Conservation (phyloP, 73 alveolate species). For the Tetrahymena thermophila region DNA sequence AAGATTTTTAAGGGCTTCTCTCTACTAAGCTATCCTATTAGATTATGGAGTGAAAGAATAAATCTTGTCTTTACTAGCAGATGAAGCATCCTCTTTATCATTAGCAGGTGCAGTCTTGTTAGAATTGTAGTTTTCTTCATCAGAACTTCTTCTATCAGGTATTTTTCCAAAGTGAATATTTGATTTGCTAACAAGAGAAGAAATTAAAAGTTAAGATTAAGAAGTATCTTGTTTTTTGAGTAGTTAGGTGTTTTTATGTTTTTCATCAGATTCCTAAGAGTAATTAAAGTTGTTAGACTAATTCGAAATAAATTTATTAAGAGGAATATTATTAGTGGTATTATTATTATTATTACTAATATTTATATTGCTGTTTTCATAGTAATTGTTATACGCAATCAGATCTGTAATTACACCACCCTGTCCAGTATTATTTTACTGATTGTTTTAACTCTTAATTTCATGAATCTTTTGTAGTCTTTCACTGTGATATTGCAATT, state of each 20-base stretch:
- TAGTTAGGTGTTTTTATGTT: not conserved
- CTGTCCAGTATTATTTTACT: not conserved
- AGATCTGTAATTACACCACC: not conserved
- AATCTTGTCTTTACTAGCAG: not conserved
- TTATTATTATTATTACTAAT: not conserved
- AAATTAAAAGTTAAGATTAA: not conserved
- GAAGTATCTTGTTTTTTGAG: not conserved
- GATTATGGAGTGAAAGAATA: not conserved
- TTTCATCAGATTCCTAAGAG: not conserved
- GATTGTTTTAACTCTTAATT: not conserved
- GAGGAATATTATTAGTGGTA: not conserved
- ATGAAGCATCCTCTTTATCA: not conserved
- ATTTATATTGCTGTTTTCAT: not conserved
- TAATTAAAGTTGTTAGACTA: not conserved
- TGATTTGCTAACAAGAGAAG: not conserved
- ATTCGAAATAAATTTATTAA: not conserved
- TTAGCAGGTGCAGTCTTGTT: not conserved
- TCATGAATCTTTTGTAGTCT: not conserved
- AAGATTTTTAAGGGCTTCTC: not conserved
- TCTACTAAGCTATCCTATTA: not conserved
- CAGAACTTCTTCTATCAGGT: not conserved
- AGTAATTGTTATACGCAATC: not conserved
- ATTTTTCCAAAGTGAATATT: not conserved
- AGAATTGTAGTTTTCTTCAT: not conserved
- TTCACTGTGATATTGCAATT: not conserved